phyloP scores from a whole-genome alignment of 2,329 filamentous ascomycete genomes.

The Epichloe glyceriae region DNA sequence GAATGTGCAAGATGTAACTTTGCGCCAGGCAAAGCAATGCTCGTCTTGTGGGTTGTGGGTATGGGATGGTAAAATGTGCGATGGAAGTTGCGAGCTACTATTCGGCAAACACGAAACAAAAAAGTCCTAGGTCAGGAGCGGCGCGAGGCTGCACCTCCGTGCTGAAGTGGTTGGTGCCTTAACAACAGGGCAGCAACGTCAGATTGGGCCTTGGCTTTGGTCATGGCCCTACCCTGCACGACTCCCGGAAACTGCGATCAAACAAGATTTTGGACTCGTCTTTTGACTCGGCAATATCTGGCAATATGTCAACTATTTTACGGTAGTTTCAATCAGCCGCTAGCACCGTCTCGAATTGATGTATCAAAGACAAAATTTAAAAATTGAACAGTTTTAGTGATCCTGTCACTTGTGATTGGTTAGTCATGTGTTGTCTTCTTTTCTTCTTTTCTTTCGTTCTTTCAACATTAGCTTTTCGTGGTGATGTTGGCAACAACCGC shows the following conservation, averaged over 20 bases:
- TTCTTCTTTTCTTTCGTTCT: too few relatives aligned
- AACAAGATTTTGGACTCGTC: background rate
- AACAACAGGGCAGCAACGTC: background rate
- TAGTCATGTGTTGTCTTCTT: too few relatives aligned
- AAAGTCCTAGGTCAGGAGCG: background rate
- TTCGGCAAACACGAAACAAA: background rate
- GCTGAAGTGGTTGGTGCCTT: background rate
- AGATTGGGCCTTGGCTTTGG: background rate
- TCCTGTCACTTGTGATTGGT: too few relatives aligned
- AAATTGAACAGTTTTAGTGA: too few relatives aligned
- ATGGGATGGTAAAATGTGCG: conserved; percentile 6
- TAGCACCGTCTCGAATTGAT: too few relatives aligned
- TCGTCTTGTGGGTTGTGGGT: conserved; percentile 7
- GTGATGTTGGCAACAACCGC: background rate
- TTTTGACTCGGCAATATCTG: too few relatives aligned
- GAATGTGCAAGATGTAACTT: conserved; percentile 15
- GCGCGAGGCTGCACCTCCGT: background rate
- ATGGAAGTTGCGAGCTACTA: conserved; percentile 10
- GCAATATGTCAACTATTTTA: too few relatives aligned
- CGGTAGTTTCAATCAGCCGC: too few relatives aligned
- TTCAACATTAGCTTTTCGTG: background rate
- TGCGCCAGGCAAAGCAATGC: conserved; percentile 27
- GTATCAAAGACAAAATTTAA: too few relatives aligned
- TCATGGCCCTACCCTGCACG: background rate
- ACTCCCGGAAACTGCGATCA: background rate